Evolutionary conservation across 164 flowering plant genomes (phyloP), one percentile per base, ranked within the genome.

Genomic region (Kingdonia uniflora): DNA sequence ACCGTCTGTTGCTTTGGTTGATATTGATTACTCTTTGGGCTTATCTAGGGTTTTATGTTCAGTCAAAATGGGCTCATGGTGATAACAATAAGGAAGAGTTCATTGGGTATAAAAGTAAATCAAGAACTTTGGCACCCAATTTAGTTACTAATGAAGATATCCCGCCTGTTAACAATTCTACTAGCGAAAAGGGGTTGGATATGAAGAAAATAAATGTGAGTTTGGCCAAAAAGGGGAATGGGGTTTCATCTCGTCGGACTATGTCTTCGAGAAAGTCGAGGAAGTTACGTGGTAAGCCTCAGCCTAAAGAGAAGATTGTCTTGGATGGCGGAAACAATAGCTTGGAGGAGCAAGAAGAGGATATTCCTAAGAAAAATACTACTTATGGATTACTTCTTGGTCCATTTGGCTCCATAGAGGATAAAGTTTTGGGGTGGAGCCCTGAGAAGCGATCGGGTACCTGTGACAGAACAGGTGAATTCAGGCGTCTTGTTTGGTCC

Each of bases 41-140:
- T 17, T 94, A 94, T 67, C 78, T 81, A 55, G 99, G 85, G 13
- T 94, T 94, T 56, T 80, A 77, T 65, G 73, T 94, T 25, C 99
- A 94, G 73, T 89, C 97, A 11, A 81, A 75, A 62, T 94, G 97
- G 99, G 97, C 97, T 44, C 99, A 94, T 69, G 81, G 81, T 22
- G 76, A 87, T 58, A 77, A 60, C 43, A 42, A 53, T 47, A 75
- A 77, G 55, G 74, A 76, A 23, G 73, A 72, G 42, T 57, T 80
- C 52, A 51, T 74, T 58, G 84, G 82, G 50, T 73, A 75, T 71
- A 68, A 71, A 44, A 77, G 78, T 65, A 75, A 74, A 53, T 17
- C 39, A 15, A 61, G 57, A 29, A 51, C 42, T 21, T 55, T 19
- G 22, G 49, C 55, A 16, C 52, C 63, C 17, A 72, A 63, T 50